phyloP scores from a whole-genome alignment of 495 filamentous ascomycete species.

The Penicillium steckii region DNA sequence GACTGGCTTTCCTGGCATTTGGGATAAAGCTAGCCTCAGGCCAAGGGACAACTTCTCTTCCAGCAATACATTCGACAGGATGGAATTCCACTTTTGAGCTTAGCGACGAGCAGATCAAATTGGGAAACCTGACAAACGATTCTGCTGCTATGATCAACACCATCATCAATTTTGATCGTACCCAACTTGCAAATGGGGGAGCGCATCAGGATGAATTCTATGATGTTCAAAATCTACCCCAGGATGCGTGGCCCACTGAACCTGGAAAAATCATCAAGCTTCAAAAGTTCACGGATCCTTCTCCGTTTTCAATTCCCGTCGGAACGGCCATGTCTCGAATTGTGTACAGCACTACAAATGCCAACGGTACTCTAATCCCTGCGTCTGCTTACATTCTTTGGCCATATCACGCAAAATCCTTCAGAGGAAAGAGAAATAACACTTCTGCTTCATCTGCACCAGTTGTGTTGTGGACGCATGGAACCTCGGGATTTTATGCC shows the following conservation, averaged over 20 bases:
- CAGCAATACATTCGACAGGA: slow-evolving; percentile 19
- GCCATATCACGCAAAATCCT: slow-evolving; percentile 36
- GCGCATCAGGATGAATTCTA: slow-evolving; percentile 26
- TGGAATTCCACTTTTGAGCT: slow-evolving; percentile 40
- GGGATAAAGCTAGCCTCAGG: not conserved
- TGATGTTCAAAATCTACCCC: slow-evolving; percentile 11
- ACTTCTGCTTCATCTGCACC: slow-evolving; percentile 21
- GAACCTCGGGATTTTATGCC: slow-evolving; percentile 47
- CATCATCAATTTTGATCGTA: slow-evolving; percentile 32
- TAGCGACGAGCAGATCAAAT: slow-evolving; percentile 24
- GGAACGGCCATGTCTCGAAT: slow-evolving; percentile 45
- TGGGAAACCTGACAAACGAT: slow-evolving; percentile 21
- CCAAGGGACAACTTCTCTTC: not conserved
- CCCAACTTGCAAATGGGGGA: slow-evolving; percentile 36
- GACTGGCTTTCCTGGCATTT: not conserved
- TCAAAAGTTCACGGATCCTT: slow-evolving; percentile 32
- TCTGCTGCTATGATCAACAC: slow-evolving; percentile 22
- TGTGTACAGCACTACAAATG: slow-evolving; percentile 44
- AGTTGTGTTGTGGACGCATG: slow-evolving; percentile 53
- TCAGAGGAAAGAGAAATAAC: not conserved
- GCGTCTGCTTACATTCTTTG: slow-evolving; percentile 53
- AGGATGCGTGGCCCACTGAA: slow-evolving; percentile 15
- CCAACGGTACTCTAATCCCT: slow-evolving; percentile 47
- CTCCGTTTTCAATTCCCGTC: slow-evolving; percentile 34
- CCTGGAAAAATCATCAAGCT: slow-evolving; percentile 36